phyloP scores from a whole-genome alignment of 345 rosid species.

The Corchorus olitorius region DNA sequence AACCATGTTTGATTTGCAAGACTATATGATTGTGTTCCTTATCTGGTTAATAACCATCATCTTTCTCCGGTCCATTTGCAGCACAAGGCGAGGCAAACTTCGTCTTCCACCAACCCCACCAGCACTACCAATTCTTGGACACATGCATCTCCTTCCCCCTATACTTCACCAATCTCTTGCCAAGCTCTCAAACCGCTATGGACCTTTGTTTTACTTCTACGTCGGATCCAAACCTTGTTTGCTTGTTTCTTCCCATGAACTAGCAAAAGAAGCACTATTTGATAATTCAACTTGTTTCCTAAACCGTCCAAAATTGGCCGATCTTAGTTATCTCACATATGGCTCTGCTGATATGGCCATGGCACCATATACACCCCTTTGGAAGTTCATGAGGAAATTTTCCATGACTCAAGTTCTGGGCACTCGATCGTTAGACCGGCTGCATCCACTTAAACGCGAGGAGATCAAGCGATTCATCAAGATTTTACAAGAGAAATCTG shows the following conservation, averaged over 20 bases:
- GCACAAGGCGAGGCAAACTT: slow-evolving; percentile 5
- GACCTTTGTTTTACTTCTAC: slow-evolving; percentile 64
- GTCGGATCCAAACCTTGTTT: slow-evolving; percentile 71
- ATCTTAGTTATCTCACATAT: slow-evolving; percentile 75
- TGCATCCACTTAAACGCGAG: slow-evolving; percentile 43
- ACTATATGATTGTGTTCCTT: slow-evolving; percentile 26
- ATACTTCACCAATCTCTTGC: slow-evolving; percentile 65
- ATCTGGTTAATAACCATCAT: slow-evolving; percentile 30
- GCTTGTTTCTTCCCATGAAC: slow-evolving; percentile 54
- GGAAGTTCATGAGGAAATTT: slow-evolving; percentile 82
- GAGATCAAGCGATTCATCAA: slow-evolving; percentile 47
- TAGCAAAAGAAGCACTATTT: slow-evolving; percentile 63
- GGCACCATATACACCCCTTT: slow-evolving; percentile 61
- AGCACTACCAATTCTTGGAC: slow-evolving; percentile 67
- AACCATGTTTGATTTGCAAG: slow-evolving; percentile 32
- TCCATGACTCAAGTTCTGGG: slow-evolving; percentile 71
- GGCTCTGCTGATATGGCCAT: slow-evolving; percentile 71
- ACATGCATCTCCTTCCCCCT: slow-evolving; percentile 65
- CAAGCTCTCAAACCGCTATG: slow-evolving; percentile 59
- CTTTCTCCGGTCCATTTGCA: slow-evolving; percentile 25
- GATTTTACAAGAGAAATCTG: slow-evolving; percentile 38
- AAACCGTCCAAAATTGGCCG: slow-evolving; percentile 51
- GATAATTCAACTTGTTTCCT: slow-evolving; percentile 55
- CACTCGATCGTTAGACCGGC: slow-evolving; percentile 45
- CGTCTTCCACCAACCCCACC: slow-evolving; percentile 63